Evolutionary conservation across 1,139 yeast genomes (phyloP).

Genomic region (Pichia sp.): DNA sequence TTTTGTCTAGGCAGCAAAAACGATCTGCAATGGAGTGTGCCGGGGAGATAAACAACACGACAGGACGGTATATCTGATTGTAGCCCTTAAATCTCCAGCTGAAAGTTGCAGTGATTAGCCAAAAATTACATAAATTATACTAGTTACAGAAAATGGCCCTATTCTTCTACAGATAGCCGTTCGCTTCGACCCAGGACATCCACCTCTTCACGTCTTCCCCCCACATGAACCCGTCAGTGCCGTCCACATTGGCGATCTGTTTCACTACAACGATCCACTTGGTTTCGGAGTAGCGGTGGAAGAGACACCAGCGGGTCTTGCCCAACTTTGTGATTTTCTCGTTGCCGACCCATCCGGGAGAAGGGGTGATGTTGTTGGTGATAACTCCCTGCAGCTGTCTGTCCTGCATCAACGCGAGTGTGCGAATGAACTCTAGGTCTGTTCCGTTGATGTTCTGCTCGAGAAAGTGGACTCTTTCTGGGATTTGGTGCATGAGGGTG

Average conservation of each 20-base stretch:
- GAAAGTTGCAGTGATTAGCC: neutral
- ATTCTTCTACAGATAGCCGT: slow-evolving; percentile 8
- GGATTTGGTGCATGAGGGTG: slow-evolving; percentile 11
- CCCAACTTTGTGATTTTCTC: slow-evolving; percentile 27
- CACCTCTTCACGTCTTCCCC: slow-evolving; percentile 11
- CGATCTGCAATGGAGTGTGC: too few species aligned
- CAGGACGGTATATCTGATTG: neutral
- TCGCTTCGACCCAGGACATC: slow-evolving; percentile 12
- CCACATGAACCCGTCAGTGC: neutral
- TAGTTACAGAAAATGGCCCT: neutral
- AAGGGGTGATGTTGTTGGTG: neutral
- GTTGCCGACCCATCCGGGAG: slow-evolving; percentile 8
- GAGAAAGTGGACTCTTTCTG: slow-evolving; percentile 6
- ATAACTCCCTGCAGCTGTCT: slow-evolving; percentile 15
- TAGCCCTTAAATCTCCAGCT: too few species aligned
- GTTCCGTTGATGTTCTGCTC: slow-evolving; percentile 8
- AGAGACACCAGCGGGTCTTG: slow-evolving; percentile 28
- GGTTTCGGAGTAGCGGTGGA: slow-evolving; percentile 14
- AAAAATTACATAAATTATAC: neutral
- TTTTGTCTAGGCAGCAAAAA: neutral
- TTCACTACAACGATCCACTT: slow-evolving; percentile 24
- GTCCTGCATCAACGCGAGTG: slow-evolving; percentile 11
- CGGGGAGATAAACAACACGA: neutral
- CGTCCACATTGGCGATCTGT: slow-evolving; percentile 13
- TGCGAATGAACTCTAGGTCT: slow-evolving; percentile 3